A percentile compares a stretch with the other conserved stretches of the same genome.
Conservation (phyloP, 1,139 yeast species). For the Candida tropicalis region DNA sequence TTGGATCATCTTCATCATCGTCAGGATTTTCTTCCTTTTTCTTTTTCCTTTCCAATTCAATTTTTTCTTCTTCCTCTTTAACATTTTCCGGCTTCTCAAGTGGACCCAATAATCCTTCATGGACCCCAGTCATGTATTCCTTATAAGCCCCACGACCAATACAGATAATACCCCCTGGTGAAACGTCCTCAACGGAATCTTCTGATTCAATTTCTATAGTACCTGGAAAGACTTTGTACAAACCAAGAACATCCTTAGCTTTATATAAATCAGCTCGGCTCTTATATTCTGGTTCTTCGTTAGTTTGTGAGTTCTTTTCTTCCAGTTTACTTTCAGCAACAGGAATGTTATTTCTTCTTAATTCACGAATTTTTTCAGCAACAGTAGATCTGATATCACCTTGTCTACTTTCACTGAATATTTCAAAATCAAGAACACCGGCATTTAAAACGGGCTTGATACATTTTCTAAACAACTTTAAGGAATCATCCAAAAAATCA, state of each 20-base stretch:
- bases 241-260: slow-evolving; percentile 61
- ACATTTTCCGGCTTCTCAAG: slow-evolving; percentile 60
- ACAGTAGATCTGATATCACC: slow-evolving; percentile 85
- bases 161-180: slow-evolving; percentile 87
- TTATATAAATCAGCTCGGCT: slow-evolving; percentile 47
- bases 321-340: slow-evolving; percentile 10
- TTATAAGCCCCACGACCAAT: slow-evolving; percentile 95
- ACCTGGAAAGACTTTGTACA: slow-evolving; percentile 43
- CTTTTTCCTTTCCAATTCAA: slow-evolving; percentile 21
- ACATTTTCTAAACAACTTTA: slow-evolving; percentile 74
- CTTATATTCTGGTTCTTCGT: slow-evolving; percentile 22
- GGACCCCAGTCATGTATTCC: slow-evolving; percentile 87
- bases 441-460: slow-evolving; percentile 87
- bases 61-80: slow-evolving; percentile 32
- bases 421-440: slow-evolving; percentile 83
- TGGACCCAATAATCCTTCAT: slow-evolving; percentile 95
- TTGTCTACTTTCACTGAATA: slow-evolving; percentile 75
- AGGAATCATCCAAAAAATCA: slow-evolving; percentile 78
- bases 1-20: slow-evolving; percentile 18
- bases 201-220: slow-evolving; percentile 44
- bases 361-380: slow-evolving; percentile 77
- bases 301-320: slow-evolving; percentile 10
- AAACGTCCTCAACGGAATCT: slow-evolving; percentile 44
- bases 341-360: slow-evolving; percentile 44
- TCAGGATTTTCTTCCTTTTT: slow-evolving; percentile 55